Conservation (phyloP, 2,329 filamentous ascomycete genomes). For the Aspergillus quadrilineatus region DNA sequence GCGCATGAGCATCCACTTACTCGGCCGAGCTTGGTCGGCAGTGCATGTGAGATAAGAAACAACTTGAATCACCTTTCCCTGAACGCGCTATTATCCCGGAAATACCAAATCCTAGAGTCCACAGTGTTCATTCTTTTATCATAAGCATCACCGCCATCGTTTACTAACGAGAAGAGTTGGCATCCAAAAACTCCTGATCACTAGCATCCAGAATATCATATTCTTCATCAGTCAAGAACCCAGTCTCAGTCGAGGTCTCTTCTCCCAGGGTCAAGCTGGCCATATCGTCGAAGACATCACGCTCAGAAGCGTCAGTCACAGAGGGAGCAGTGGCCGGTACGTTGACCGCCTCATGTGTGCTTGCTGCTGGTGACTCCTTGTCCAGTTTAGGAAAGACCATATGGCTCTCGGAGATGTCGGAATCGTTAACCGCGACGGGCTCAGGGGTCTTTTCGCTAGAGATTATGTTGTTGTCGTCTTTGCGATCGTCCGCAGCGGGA, state of each 20-base stretch:
- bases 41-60: background rate
- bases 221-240: conserved; percentile 94
- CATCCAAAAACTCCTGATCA: conserved; percentile 75
- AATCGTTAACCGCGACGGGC: conserved; percentile 30
- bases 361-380: conserved; percentile 83
- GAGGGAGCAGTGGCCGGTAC: conserved; percentile 34
- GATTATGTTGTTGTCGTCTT: background rate
- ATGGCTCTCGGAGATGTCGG: conserved; percentile 54
- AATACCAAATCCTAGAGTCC: background rate
- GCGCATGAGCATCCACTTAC: background rate
- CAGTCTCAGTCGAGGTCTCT: conserved; percentile 54
- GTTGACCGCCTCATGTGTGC: conserved; percentile 62
- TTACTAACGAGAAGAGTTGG: conserved; percentile 27
- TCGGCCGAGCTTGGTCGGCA: background rate
- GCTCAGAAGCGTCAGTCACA: conserved; percentile 50
- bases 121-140: conserved; percentile 1
- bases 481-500: background rate
- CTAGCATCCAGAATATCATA: conserved; percentile 96
- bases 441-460: conserved; percentile 32
- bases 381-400: conserved; percentile 98
- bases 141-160: background rate
- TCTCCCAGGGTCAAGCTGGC: conserved; percentile 57
- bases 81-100: conserved; percentile 2
- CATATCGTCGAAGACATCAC: conserved; percentile 53
- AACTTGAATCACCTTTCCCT: conserved; percentile 13